phyloP scores from a whole-genome alignment of 176 grass and related monocot genomes.

The Triticum monococcum region DNA sequence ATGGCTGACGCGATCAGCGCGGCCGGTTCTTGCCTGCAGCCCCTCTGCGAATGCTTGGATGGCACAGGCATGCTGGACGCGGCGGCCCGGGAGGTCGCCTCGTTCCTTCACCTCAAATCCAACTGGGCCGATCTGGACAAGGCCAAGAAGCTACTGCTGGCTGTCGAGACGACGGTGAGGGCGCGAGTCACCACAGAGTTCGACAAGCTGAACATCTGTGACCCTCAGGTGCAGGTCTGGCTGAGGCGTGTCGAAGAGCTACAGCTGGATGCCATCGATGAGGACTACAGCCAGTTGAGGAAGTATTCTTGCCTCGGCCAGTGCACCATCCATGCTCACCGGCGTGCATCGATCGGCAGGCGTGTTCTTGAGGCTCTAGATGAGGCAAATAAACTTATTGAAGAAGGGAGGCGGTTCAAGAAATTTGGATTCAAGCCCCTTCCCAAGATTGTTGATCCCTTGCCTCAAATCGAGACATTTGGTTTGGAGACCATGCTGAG shows the following conservation, averaged over 20 bases:
- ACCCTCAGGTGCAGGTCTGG: constrained; percentile 51
- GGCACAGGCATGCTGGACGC: constrained; percentile 24
- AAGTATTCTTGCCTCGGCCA: constrained; percentile 27
- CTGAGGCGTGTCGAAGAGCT: constrained; percentile 37
- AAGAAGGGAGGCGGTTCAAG: constrained; percentile 27
- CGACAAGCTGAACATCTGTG: constrained; percentile 38
- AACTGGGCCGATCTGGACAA: constrained; percentile 37
- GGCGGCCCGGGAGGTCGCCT: neutral
- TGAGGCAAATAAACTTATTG: constrained; percentile 28
- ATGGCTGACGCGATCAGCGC: constrained; percentile 37
- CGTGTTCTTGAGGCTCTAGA: constrained; percentile 30
- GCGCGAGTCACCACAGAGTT: neutral
- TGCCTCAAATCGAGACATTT: constrained; percentile 27
- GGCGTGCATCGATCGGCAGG: constrained; percentile 34
- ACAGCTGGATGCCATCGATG: constrained; percentile 11
- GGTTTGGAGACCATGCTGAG: constrained; percentile 47
- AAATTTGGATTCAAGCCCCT: constrained; percentile 30
- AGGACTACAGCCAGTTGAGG: constrained; percentile 20
- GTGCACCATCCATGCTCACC: constrained; percentile 39
- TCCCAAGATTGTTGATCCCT: constrained; percentile 14
- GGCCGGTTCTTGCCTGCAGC: constrained; percentile 2
- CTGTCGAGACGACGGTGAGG: constrained; percentile 11
- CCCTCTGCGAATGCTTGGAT: constrained; percentile 28
- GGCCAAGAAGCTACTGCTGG: constrained; percentile 5
- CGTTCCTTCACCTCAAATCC: constrained; percentile 43